Evolutionary conservation across 2,329 filamentous ascomycete genomes (phyloP).

Genomic region (Lithohypha guttulata): DNA sequence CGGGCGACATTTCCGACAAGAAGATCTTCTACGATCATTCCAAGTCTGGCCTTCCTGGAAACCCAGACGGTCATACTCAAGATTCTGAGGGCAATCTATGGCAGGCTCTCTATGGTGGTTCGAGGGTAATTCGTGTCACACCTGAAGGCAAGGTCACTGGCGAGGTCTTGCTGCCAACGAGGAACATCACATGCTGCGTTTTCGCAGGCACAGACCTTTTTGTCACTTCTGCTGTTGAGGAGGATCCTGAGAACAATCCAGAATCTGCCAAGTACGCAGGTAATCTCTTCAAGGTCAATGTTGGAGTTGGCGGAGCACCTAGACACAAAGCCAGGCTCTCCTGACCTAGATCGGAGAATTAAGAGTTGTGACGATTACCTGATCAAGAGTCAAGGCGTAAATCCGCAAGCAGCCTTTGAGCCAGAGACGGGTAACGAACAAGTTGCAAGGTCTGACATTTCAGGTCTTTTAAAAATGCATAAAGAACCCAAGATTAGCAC

Average conservation of each 20-base stretch:
- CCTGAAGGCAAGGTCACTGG: conserved; percentile 60
- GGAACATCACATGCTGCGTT: conserved; percentile 67
- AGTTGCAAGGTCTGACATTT: no score
- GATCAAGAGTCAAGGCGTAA: no score
- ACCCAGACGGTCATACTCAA: conserved; percentile 75
- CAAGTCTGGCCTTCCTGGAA: conserved; percentile 48
- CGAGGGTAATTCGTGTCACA: conserved; percentile 63
- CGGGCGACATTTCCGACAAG: conserved; percentile 55
- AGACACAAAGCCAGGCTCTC: conserved; percentile 53
- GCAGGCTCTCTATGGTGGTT: conserved; percentile 74
- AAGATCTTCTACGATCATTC: conserved; percentile 64
- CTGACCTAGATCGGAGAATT: not conserved
- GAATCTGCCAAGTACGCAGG: conserved; percentile 56
- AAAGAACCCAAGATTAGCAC: no score
- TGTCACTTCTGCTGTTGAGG: conserved; percentile 68
- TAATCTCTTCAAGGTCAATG: conserved; percentile 40
- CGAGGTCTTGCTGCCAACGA: conserved; percentile 64
- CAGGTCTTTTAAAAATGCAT: no score
- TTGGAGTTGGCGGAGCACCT: conserved; percentile 43
- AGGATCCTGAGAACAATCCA: conserved; percentile 51
- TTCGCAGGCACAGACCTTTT: conserved; percentile 66
- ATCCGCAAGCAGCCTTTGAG: no score
- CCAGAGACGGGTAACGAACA: no score
- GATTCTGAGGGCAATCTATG: conserved; percentile 80
- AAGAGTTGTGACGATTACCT: no score